Percentiles rank a stretch among this genome's conserved stretches.
phyloP scores from a whole-genome alignment of 106 monocot species.

The Dioscorea alata region DNA sequence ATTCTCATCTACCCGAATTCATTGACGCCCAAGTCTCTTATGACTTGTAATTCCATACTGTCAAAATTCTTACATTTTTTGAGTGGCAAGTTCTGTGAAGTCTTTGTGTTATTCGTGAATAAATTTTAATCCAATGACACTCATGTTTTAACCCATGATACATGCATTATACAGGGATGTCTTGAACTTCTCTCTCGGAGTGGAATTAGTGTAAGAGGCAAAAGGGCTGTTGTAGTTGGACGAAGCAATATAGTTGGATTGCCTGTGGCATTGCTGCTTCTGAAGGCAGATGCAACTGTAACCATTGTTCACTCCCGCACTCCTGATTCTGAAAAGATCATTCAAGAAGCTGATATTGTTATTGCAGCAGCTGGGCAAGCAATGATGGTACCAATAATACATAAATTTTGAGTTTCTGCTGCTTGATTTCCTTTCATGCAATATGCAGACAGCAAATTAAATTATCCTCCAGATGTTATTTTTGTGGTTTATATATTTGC shows the following conservation, averaged over 20 bases:
- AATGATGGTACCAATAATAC: conserved; percentile 49
- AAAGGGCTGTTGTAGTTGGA: conserved; percentile 79
- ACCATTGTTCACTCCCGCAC: conserved; percentile 84
- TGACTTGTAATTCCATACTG: no score
- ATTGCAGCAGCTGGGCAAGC: conserved; percentile 90
- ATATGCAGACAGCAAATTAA: neutral
- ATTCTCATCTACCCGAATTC: no score
- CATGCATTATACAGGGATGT: conserved; percentile 49
- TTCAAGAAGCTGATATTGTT: conserved; percentile 82
- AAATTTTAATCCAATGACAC: no score
- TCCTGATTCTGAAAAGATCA: conserved; percentile 44
- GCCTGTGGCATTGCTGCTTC: conserved; percentile 70
- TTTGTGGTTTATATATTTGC: neutral
- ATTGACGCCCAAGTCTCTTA: no score
- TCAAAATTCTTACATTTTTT: no score
- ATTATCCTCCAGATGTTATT: no score
- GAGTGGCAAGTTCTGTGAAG: no score
- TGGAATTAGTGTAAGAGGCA: conserved; percentile 63
- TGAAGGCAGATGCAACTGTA: conserved; percentile 85
- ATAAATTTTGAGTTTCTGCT: neutral
- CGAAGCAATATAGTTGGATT: conserved; percentile 92
- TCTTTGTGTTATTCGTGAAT: no score
- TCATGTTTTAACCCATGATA: no score
- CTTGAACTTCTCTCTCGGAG: conserved; percentile 83
- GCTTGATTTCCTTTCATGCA: neutral